Base-by-base conservation (phyloP, 768 basidiomycete species). In the Phlegmacium glaucopus region DNA sequence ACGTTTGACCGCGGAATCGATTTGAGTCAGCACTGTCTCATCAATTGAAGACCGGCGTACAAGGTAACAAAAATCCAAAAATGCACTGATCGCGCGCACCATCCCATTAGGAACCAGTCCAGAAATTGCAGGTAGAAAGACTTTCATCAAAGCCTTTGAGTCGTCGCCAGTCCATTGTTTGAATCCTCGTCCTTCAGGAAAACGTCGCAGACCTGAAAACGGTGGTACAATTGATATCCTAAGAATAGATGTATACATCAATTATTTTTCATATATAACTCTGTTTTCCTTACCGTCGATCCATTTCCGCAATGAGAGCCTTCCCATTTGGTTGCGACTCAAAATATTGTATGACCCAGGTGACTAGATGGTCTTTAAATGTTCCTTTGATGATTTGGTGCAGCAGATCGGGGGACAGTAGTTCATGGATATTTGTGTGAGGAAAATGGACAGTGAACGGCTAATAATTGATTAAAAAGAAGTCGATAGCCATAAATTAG, bases 341-440 rank as follows among this genome's bases (percentile, higher is more conserved):
- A 3, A 75, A 44, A 45, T 71, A 72, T 9, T 62, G 48, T 0
- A 44, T 37, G 0, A 66, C 57, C 72, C 71, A 74, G 3, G 40
- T 43, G 4, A 73, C 68, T 8, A 73, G 54, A 43, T 72, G 72
- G 32, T 72, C 72, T 48, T 72, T 72, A 57, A 71, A 74, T 5
- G 57, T 61, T 4, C 69, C 68, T 47, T 71, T 71, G 50, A 72
- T 69, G 8, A 73, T 34, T 55, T 72, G 69, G 49, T 72, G 70
- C 1, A 70, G 57, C 1, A 69, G 55, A 48, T 69, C 62, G 4
- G 65, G 61, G 0, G 64, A 37, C 1, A 69, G 29, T 3, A 68
- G 52, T 28, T 68, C 61, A 45, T 70, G 55, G 16, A 70, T 69
- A 39, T 70, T 61, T 0, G 66, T 67, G 3, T 55, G 54, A 2